Conservation (phyloP, 768 basidiomycete genomes). For the Termitomyces sp. region DNA sequence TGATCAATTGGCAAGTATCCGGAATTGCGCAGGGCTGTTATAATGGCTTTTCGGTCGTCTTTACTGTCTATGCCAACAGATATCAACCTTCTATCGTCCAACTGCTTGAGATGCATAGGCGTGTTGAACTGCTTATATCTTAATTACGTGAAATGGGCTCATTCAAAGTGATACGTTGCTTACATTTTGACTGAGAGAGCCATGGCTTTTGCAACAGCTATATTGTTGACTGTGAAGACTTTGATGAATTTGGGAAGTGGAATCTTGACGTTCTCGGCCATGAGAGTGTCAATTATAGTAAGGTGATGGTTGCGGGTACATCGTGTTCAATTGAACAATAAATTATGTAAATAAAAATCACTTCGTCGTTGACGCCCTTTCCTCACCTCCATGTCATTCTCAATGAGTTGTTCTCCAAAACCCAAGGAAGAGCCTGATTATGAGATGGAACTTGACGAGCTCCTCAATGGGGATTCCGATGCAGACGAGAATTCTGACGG, state of each 20-base stretch:
- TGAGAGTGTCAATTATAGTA: slow-evolving; percentile 1
- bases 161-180: slow-evolving; percentile 9
- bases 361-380: background rate
- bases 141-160: background rate
- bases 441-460: slow-evolving; percentile 41
- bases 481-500: slow-evolving; percentile 31
- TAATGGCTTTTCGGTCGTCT: slow-evolving; percentile 53
- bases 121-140: slow-evolving; percentile 75
- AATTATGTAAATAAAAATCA: background rate
- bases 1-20: slow-evolving; percentile 41
- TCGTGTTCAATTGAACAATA: background rate
- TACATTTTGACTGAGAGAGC: slow-evolving; percentile 65
- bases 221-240: slow-evolving; percentile 48
- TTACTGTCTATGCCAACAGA: slow-evolving; percentile 56
- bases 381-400: background rate
- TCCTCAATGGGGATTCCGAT: slow-evolving; percentile 40
- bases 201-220: slow-evolving; percentile 65
- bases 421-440: slow-evolving; percentile 13
- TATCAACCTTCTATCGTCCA: slow-evolving; percentile 57
- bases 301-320: background rate
- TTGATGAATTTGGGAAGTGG: slow-evolving; percentile 64
- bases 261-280: slow-evolving; percentile 37
- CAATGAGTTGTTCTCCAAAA: slow-evolving; percentile 8
- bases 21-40: slow-evolving; percentile 56
- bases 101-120: slow-evolving; percentile 42